Evolutionary conservation across 2,329 filamentous ascomycete species (phyloP).

Genomic region (Aspergillus oerlinghausenensis): DNA sequence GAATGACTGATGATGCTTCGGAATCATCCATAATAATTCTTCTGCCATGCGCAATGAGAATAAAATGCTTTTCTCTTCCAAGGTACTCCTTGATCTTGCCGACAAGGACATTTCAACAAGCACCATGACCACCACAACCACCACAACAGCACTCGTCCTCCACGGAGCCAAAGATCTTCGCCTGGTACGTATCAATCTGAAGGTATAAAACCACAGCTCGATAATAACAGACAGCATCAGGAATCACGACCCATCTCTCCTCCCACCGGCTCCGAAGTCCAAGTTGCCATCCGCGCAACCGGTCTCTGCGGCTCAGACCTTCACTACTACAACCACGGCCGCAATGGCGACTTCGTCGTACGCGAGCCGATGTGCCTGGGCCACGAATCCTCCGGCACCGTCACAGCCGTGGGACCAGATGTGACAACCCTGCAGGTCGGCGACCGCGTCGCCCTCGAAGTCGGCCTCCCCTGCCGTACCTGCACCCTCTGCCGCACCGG

Average conservation of each 20-base stretch:
- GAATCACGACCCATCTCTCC: conserved; percentile 48
- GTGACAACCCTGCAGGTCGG: conserved; percentile 63
- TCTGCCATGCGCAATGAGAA: not conserved
- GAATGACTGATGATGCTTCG: not conserved
- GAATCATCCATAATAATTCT: not conserved
- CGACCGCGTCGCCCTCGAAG: conserved; percentile 88
- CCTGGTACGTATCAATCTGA: conserved; percentile 41
- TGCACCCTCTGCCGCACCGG: conserved; percentile 54
- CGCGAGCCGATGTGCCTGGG: conserved; percentile 76
- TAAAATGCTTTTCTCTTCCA: not conserved
- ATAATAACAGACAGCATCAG: conserved; percentile 34
- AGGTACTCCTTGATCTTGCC: not conserved
- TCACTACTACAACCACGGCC: conserved; percentile 83
- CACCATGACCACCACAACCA: conserved; percentile 23
- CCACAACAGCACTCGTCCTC: conserved; percentile 47
- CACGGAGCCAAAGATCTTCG: conserved; percentile 59
- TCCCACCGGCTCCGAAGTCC: conserved; percentile 53
- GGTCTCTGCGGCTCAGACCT: conserved; percentile 68
- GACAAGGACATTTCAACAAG: not conserved
- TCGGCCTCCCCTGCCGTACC: conserved; percentile 74
- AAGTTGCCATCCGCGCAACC: conserved; percentile 61
- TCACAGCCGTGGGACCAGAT: conserved; percentile 64
- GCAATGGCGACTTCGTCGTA: conserved; percentile 81
- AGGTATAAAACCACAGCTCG: not conserved
- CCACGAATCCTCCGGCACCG: conserved; percentile 72